These are phyloP conservation scores for Oryza meyeriana DNA, from an alignment of 176 grass and related monocot genomes.

Conservation along the genomic window DNA sequence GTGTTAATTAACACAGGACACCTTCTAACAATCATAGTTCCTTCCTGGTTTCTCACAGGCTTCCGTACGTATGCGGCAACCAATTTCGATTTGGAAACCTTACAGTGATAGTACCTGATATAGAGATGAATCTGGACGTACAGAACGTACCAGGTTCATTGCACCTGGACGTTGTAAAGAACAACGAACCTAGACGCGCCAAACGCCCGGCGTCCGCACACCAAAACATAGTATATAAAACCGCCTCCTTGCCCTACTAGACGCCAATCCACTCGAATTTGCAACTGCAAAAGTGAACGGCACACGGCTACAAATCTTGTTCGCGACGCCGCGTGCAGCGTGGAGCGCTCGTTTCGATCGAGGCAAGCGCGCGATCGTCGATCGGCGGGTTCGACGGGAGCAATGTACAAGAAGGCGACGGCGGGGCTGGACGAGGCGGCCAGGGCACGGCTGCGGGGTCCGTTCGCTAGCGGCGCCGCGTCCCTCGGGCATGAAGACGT, in stretches of 20 bases:
- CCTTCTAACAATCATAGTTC: not conserved
- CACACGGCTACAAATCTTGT: not conserved
- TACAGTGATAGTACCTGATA: not conserved
- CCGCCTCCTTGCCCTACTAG: not conserved
- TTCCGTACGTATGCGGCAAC: not conserved
- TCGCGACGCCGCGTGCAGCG: not conserved
- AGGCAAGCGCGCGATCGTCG: not conserved
- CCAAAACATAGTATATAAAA: conserved; percentile 37
- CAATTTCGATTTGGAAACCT: not conserved
- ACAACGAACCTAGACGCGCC: conserved; percentile 15
- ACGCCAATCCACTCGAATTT: not conserved
- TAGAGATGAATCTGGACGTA: not conserved
- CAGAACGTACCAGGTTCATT: conserved; percentile 3
- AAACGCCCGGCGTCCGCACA: not conserved
- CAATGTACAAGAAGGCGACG: conserved; percentile 53
- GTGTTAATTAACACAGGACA: not conserved
- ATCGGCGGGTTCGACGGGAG: not conserved
- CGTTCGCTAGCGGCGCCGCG: conserved; percentile 14
- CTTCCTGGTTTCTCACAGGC: not conserved
- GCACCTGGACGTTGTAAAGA: conserved; percentile 23
- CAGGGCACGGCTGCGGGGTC: conserved; percentile 46
- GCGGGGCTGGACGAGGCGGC: conserved; percentile 58
- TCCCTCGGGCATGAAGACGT: conserved; percentile 18
- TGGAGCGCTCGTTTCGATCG: not conserved
- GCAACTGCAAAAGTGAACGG: not conserved